phyloP scores from a whole-genome alignment of 345 rosid species.

The Capsella bursapastoris region DNA sequence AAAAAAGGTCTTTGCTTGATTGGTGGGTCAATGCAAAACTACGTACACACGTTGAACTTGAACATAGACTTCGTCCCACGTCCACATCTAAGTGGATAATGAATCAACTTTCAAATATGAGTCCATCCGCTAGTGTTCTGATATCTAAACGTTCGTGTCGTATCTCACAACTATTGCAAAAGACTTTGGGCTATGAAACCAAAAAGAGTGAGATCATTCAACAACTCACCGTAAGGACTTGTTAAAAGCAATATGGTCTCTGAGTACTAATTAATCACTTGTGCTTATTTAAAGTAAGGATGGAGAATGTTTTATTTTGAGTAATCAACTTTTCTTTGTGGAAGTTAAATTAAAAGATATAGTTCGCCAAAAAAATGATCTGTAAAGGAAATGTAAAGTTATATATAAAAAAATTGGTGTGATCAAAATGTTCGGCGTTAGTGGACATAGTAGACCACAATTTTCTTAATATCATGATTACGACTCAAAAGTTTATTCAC shows the following conservation, averaged over 20 bases:
- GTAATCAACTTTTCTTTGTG: background rate
- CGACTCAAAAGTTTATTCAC: conserved; percentile 21
- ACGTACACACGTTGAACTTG: conserved; percentile 2
- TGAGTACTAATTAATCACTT: too few relatives aligned
- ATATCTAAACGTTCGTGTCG: too few relatives aligned
- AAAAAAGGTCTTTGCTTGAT: conserved; percentile 15
- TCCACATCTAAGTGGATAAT: too few relatives aligned
- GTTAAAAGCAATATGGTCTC: too few relatives aligned
- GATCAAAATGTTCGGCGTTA: conserved; percentile 35
- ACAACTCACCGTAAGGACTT: too few relatives aligned
- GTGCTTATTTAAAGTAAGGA: background rate
- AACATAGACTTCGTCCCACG: too few relatives aligned
- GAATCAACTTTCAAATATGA: too few relatives aligned
- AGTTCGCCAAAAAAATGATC: background rate
- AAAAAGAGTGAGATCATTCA: too few relatives aligned
- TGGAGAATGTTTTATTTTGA: background rate
- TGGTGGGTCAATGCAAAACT: conserved; percentile 24
- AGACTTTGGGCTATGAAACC: too few relatives aligned
- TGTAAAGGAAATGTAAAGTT: conserved; percentile 22
- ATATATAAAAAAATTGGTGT: background rate
- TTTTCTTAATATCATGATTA: conserved; percentile 26
- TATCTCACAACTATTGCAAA: too few relatives aligned
- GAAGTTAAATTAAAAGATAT: background rate
- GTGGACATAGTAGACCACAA: conserved; percentile 35
- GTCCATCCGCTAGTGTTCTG: too few relatives aligned